Percentiles rank a stretch among this genome's conserved stretches.
phyloP scores from a whole-genome alignment of 106 monocot genomes.

The Dactylorhiza incarnata region DNA sequence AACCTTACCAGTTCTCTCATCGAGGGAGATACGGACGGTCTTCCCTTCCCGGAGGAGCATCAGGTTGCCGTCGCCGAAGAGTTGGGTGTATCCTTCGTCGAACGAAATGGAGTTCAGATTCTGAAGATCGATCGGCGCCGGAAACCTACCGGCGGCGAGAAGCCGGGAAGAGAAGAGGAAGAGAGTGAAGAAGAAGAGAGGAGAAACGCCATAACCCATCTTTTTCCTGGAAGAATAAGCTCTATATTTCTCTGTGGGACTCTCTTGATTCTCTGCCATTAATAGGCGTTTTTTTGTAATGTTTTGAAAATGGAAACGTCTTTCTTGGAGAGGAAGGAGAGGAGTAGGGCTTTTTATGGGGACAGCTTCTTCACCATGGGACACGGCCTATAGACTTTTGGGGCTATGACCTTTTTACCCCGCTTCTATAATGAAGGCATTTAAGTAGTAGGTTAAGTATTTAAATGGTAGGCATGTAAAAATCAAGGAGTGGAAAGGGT shows the following conservation, averaged over 20 bases:
- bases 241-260: no score
- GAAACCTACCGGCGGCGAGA: background rate
- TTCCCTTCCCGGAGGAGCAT: slow-evolving; percentile 33
- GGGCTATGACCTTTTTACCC: background rate
- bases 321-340: no score
- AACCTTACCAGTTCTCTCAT: slow-evolving; percentile 32
- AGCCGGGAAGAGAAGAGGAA: background rate
- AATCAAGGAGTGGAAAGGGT: no score
- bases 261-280: no score
- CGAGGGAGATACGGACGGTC: slow-evolving; percentile 47
- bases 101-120: slow-evolving; percentile 24
- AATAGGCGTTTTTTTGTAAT: no score
- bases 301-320: no score
- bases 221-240: no score
- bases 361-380: background rate
- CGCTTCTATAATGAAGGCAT: background rate
- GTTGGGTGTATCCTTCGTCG: slow-evolving; percentile 51
- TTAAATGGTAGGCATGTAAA: no score
- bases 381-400: background rate
- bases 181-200: background rate
- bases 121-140: slow-evolving; percentile 2
- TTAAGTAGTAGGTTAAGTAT: background rate
- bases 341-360: background rate
- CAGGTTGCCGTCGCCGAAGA: slow-evolving; percentile 58
- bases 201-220: no score